These are phyloP conservation scores for Nannizzia gypsea DNA, from an alignment of 2,329 filamentous ascomycete species.

Conservation along the genomic window DNA sequence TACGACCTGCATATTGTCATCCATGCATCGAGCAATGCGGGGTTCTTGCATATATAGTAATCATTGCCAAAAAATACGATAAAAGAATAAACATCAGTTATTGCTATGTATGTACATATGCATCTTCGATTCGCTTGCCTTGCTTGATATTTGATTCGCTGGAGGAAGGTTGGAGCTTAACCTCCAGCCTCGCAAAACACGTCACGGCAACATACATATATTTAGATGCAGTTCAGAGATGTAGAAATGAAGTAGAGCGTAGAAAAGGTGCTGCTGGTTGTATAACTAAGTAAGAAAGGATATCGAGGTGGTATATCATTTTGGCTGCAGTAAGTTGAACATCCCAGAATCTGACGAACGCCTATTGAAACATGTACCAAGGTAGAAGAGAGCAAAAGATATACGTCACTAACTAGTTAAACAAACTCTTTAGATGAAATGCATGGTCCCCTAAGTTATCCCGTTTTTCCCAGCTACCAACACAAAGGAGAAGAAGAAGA, in stretches of 20 bases:
- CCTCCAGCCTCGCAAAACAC: neutral
- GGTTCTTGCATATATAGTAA: neutral
- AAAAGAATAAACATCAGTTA: too few relatives aligned
- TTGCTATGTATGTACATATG: too few relatives aligned
- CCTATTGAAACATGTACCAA: neutral
- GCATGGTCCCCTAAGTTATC: neutral
- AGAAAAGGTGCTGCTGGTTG: too few relatives aligned
- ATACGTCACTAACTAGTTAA: neutral
- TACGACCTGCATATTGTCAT: neutral
- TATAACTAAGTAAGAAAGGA: too few relatives aligned
- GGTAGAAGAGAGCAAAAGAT: too few relatives aligned
- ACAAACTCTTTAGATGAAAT: slow-evolving; percentile 1
- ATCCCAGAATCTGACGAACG: neutral
- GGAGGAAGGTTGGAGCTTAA: too few relatives aligned
- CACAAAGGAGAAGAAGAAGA: neutral
- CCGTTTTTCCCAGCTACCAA: neutral
- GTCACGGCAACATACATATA: neutral
- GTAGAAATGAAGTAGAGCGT: too few relatives aligned
- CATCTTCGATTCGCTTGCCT: too few relatives aligned
- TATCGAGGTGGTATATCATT: neutral
- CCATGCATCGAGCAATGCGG: neutral
- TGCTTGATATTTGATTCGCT: too few relatives aligned
- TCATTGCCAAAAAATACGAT: too few relatives aligned
- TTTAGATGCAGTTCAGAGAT: too few relatives aligned
- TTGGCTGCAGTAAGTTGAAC: neutral